Evolutionary conservation across 2,329 filamentous ascomycete species (phyloP).

Genomic region (Orbilia brochopaga): DNA sequence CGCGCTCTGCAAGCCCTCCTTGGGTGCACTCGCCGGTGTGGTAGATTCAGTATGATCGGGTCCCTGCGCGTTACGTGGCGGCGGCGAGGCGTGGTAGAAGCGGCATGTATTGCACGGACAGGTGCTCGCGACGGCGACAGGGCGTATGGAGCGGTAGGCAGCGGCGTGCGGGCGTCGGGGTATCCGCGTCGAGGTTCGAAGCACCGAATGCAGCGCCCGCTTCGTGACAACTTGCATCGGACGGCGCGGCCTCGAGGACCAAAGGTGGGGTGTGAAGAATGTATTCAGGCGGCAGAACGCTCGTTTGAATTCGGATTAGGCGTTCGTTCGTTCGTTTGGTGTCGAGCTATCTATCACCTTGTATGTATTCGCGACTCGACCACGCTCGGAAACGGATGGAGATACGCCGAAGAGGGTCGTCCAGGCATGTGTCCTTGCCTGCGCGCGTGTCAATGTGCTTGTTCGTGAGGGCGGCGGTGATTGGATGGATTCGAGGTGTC

Average conservation of each 20-base stretch:
- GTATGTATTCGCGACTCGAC: conserved; percentile 16
- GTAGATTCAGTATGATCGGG: conserved; percentile 12
- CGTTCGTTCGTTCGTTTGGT: conserved; percentile 45
- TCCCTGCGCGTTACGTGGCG: conserved; percentile 28
- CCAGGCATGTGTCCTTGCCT: conserved; percentile 44
- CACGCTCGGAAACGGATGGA: conserved; percentile 5
- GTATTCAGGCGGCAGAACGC: conserved; percentile 53
- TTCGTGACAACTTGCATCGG: conserved; percentile 59
- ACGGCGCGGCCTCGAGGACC: conserved; percentile 16
- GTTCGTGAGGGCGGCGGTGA: neutral
- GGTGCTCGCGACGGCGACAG: conserved; percentile 49
- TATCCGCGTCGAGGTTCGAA: conserved; percentile 57
- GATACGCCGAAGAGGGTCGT: conserved; percentile 1
- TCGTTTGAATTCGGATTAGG: conserved; percentile 50
- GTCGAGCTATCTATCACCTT: conserved; percentile 43
- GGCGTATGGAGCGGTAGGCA: conserved; percentile 54
- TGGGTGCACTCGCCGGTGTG: conserved; percentile 7
- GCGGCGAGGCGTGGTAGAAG: conserved; percentile 49
- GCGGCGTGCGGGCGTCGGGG: conserved; percentile 50
- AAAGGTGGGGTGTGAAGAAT: conserved; percentile 52
- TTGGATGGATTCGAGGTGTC: neutral
- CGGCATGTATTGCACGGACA: conserved; percentile 57
- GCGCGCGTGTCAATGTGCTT: neutral
- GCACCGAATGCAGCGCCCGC: conserved; percentile 59
- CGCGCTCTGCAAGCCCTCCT: conserved; percentile 7